A percentile compares a stretch with the other conserved stretches of the same genome.
phyloP scores from a whole-genome alignment of 768 basidiomycete genomes.

The Russula vinacea region DNA sequence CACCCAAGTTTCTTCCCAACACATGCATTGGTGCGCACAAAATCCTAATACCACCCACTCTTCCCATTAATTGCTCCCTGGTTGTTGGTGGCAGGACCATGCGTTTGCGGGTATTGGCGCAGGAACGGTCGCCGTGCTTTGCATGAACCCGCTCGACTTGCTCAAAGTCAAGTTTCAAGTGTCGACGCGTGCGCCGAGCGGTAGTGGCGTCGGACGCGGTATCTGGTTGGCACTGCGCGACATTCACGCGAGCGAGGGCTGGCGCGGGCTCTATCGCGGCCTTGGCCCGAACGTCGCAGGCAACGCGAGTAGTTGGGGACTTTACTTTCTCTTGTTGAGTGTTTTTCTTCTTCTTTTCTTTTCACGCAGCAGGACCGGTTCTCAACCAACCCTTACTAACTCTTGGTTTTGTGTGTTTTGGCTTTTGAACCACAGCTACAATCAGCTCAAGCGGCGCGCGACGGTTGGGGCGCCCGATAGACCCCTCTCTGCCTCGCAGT shows the following conservation, averaged over 20 bases:
- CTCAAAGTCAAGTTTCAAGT: constrained; percentile 95
- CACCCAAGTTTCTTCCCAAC: constrained; percentile 32
- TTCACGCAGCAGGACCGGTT: too few relatives aligned
- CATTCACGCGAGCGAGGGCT: constrained; percentile 73
- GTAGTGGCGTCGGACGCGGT: constrained; percentile 61
- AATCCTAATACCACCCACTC: background rate
- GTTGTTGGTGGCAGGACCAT: constrained; percentile 70
- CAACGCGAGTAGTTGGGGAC: constrained; percentile 94
- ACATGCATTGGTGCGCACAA: constrained; percentile 35
- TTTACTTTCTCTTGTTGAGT: constrained; percentile 98
- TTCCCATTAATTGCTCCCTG: too few relatives aligned
- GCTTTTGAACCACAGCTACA: constrained; percentile 63
- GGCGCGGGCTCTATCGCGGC: constrained; percentile 86
- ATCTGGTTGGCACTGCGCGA: constrained; percentile 74
- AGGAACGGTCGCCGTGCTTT: constrained; percentile 85
- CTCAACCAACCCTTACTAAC: too few relatives aligned
- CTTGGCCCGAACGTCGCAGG: constrained; percentile 88
- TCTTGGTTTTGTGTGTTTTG: too few relatives aligned
- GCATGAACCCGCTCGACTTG: constrained; percentile 96
- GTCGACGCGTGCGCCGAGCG: constrained; percentile 54
- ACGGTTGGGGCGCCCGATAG: constrained; percentile 61
- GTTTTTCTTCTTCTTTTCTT: too few relatives aligned
- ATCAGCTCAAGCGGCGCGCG: constrained; percentile 84
- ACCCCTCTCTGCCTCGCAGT: constrained; percentile 70
- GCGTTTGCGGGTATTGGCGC: constrained; percentile 91